Conservation (phyloP, 495 filamentous ascomycete genomes). For the Aspergillus bridgeri region DNA sequence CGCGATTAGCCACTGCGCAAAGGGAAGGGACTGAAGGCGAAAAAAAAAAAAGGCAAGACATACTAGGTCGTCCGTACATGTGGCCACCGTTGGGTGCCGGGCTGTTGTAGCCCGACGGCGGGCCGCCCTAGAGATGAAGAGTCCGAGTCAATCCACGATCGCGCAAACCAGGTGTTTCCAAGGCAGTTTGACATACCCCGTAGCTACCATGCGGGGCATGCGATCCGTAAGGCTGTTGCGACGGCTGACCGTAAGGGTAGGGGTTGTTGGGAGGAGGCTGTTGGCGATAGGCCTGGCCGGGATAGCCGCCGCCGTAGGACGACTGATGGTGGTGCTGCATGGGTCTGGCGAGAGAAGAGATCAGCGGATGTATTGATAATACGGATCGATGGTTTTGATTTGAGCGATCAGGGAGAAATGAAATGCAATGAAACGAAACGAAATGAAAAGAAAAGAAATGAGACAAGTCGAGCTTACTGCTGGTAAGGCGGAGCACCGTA, state of each 20-base stretch:
- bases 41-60: slow-evolving; percentile 1
- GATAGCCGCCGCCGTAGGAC: slow-evolving; percentile 44
- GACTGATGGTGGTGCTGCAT: slow-evolving; percentile 31
- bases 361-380: too few relatives aligned
- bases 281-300: slow-evolving; percentile 46
- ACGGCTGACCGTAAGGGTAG: slow-evolving; percentile 41
- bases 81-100: slow-evolving; percentile 37
- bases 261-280: slow-evolving; percentile 38
- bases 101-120: slow-evolving; percentile 19
- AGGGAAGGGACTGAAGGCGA: not conserved
- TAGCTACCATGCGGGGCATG: slow-evolving; percentile 44
- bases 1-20: not conserved
- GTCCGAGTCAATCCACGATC: slow-evolving; percentile 15
- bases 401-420: too few relatives aligned
- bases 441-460: not conserved
- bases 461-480: slow-evolving; percentile 4
- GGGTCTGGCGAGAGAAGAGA: slow-evolving; percentile 19
- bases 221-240: slow-evolving; percentile 38
- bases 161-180: not conserved
- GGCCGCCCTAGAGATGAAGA: not conserved
- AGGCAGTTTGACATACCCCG: slow-evolving; percentile 29
- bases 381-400: too few relatives aligned
- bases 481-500: slow-evolving; percentile 5
- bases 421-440: too few relatives aligned
- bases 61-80: slow-evolving; percentile 32